phyloP scores from a whole-genome alignment of 768 basidiomycete species.

The Cystofilobasidium capitatum region DNA sequence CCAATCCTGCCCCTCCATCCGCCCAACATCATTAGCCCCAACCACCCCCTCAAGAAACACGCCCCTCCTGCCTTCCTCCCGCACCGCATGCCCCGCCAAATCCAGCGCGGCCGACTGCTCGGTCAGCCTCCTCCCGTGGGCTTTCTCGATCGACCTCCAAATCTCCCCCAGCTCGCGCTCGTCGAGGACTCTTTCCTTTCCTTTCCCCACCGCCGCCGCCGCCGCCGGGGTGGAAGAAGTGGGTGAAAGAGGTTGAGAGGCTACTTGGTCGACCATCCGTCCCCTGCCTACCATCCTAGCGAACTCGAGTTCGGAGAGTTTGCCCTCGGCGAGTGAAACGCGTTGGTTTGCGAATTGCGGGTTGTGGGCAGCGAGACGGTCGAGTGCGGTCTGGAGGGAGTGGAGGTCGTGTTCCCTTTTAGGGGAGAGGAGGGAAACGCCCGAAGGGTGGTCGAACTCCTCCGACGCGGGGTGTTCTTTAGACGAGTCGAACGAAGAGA shows the following conservation, averaged over 20 bases:
- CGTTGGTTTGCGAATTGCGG: conserved; percentile 88
- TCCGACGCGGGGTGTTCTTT: not conserved
- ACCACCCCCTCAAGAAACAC: conserved; percentile 59
- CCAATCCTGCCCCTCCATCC: conserved; percentile 65
- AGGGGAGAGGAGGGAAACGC: conserved; percentile 42
- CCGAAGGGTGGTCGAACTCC: not conserved
- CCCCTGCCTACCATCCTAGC: conserved; percentile 49
- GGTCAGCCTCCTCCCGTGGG: conserved; percentile 34
- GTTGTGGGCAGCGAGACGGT: conserved; percentile 70
- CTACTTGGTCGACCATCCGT: conserved; percentile 39
- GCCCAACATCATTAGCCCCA: conserved; percentile 60
- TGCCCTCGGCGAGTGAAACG: conserved; percentile 59
- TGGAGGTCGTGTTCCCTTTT: conserved; percentile 80
- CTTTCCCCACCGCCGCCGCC: conserved; percentile 42
- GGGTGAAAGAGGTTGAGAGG: no score
- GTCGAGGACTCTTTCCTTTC: not conserved
- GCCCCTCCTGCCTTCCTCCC: not conserved
- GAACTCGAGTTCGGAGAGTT: conserved; percentile 61
- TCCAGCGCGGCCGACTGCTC: conserved; percentile 29
- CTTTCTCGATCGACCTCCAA: conserved; percentile 39
- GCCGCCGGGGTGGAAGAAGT: no score
- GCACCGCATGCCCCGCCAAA: not conserved
- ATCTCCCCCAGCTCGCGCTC: conserved; percentile 43
- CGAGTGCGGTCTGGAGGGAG: conserved; percentile 74
- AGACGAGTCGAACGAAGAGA: not conserved